Conservation (phyloP, 2,329 filamentous ascomycete species). For the Thelonectria rubi region DNA sequence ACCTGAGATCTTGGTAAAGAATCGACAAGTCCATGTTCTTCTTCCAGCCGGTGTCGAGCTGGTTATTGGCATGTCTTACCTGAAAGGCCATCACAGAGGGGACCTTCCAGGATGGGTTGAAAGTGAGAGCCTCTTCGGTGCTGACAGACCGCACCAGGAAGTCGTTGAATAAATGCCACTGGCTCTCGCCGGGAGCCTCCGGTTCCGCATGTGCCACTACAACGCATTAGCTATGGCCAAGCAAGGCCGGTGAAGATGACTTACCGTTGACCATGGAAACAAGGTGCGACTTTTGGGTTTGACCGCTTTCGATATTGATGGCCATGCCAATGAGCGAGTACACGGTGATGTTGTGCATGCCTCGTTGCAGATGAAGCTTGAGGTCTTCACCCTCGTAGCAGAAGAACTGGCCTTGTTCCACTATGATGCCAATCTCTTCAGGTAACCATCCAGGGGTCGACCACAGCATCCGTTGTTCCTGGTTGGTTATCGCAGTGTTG, state of each 20-base stretch:
- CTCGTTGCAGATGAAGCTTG: constrained; percentile 79
- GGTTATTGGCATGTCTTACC: constrained; percentile 80
- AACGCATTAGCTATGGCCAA: constrained; percentile 36
- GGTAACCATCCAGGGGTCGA: constrained; percentile 89
- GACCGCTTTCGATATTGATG: constrained; percentile 86
- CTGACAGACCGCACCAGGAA: constrained; percentile 87
- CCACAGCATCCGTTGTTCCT: constrained; percentile 85
- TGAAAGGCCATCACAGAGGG: constrained; percentile 91
- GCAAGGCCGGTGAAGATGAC: neutral
- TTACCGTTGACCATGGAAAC: constrained; percentile 88
- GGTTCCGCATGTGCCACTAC: constrained; percentile 73
- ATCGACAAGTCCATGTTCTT: constrained; percentile 83
- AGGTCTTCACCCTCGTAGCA: constrained; percentile 95
- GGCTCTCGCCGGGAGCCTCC: constrained; percentile 66
- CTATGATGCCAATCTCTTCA: constrained; percentile 90
- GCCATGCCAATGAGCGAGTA: constrained; percentile 93
- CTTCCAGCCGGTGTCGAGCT: constrained; percentile 88
- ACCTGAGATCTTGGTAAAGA: constrained; percentile 76
- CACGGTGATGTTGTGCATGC: constrained; percentile 81
- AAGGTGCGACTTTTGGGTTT: constrained; percentile 87
- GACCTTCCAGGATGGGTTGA: constrained; percentile 91
- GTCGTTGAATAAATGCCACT: constrained; percentile 98
- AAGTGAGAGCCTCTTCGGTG: constrained; percentile 84
- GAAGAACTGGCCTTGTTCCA: constrained; percentile 90
- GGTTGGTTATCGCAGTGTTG: constrained; percentile 78